Evolutionary conservation across 495 filamentous ascomycete species (phyloP).

Genomic region (Aspergillus olivimuriae): DNA sequence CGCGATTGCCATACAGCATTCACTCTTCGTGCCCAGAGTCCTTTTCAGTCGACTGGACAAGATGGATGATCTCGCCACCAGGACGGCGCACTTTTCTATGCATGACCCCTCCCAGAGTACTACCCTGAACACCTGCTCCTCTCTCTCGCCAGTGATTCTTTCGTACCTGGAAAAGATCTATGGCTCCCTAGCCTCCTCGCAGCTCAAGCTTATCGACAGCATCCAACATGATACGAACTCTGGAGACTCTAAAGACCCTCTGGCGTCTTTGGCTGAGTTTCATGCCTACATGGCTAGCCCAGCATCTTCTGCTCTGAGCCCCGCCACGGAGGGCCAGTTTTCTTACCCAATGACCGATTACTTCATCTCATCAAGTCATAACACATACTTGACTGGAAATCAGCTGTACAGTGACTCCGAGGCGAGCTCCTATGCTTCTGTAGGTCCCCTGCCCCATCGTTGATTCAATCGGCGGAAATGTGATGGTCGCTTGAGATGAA

Average conservation of each 20-base stretch:
- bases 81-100: slow-evolving; percentile 9
- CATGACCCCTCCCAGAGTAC: slow-evolving; percentile 1
- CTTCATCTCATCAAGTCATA: slow-evolving; percentile 89
- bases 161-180: slow-evolving; percentile 30
- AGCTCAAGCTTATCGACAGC: slow-evolving; percentile 18
- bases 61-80: slow-evolving; percentile 9
- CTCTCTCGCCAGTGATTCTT: slow-evolving; percentile 25
- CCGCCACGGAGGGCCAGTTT: slow-evolving; percentile 40
- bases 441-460: slow-evolving; percentile 30
- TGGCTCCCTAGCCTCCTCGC: slow-evolving; percentile 13
- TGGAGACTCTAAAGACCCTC: slow-evolving; percentile 9
- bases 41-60: background rate
- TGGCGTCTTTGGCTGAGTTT: slow-evolving; percentile 44
- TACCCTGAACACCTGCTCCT: slow-evolving; percentile 8
- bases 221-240: slow-evolving; percentile 19
- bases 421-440: slow-evolving; percentile 75
- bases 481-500: too few relatives aligned
- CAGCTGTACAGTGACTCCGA: slow-evolving; percentile 82
- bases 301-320: slow-evolving; percentile 36
- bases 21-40: background rate
- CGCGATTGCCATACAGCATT: background rate
- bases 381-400: slow-evolving; percentile 90
- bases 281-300: slow-evolving; percentile 55
- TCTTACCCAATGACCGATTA: slow-evolving; percentile 73
- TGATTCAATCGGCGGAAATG: background rate